Base-by-base conservation (phyloP, 495 filamentous ascomycete genomes). In the Daldinia grandis region DNA sequence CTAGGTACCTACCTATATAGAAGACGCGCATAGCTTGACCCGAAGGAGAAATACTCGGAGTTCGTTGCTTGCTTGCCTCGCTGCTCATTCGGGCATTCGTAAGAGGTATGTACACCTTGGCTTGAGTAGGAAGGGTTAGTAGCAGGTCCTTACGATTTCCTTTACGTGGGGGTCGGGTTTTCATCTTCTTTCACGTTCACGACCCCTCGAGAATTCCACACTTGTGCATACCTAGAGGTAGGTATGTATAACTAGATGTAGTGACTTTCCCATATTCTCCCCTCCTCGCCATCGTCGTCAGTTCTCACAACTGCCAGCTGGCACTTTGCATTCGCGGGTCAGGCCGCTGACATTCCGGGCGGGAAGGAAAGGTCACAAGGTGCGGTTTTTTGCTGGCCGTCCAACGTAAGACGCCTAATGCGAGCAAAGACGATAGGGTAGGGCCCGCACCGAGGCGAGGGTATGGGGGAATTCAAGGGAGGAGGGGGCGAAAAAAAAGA, bases 271-370 rank as follows among this genome's bases (percentile, higher is more conserved):
- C n/a, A 2, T 42, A 10, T 9, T 33, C 4, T 35, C 33, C 14
- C 5, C 4, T 5, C 6, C n/a, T 42, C 42, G 7, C 19, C 38
- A 47, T 47, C 42, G 42, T 21, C 42, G 27, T 53, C 49, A 53
- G 12, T 53, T 53, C 49, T 72, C 64, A 72, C 69, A 68, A 68
- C 61, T 62, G 49, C 64, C 64, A 68, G 61, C 64, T 68, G 64
- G 64, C 69, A 51, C 44, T 59, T 51, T 72, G 69, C 69, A 72
- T 72, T 64, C 69, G 69, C 69, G 69, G 69, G 64, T 55, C 63
- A 54, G 63, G 69, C 69, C 64, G 64, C 69, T 72, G 63, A 50
- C 64, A 38, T 68, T 56, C 69, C 69, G 69, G 69, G 50, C 59
- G 56, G 64, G 64, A 64, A 65, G 58, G 47, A 44, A 38, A 49